A percentile compares a stretch with the other conserved stretches of the same genome.
These are phyloP conservation scores for Aristolochia fimbriata DNA, from an alignment of 164 flowering plant genomes.

Conservation along the genomic window DNA sequence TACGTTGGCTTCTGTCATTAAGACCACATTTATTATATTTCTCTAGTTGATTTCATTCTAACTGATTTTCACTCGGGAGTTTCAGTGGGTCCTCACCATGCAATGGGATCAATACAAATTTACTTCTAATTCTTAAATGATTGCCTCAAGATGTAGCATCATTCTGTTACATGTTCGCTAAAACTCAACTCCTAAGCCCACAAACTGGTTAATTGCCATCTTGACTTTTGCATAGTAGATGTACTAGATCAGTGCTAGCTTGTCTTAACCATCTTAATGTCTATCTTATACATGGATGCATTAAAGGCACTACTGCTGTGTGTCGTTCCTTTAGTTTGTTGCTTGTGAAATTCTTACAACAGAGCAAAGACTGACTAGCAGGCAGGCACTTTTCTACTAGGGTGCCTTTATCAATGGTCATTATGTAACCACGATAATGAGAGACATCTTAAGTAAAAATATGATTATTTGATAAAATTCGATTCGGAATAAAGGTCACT, in stretches of 20 bases:
- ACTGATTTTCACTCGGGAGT: neutral
- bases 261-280: no score
- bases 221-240: no score
- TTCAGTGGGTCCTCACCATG: neutral
- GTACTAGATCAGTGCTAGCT: no score
- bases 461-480: neutral
- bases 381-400: neutral
- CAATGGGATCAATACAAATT: neutral
- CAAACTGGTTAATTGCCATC: neutral
- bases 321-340: no score
- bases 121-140: neutral
- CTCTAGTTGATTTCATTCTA: neutral
- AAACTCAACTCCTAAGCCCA: neutral
- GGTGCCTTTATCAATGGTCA: neutral
- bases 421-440: neutral
- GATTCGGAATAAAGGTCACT: neutral
- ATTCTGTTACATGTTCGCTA: neutral
- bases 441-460: neutral
- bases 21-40: neutral
- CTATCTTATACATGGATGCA: no score
- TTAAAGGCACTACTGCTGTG: no score
- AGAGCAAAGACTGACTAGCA: neutral
- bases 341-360: neutral
- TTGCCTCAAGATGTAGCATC: neutral
- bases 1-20: conserved; percentile 17